A percentile compares a stretch with the other conserved stretches of the same genome.
These are phyloP conservation scores for Phytophthora cajani DNA, from an alignment of 352 stramenopile genomes.

Conservation along the genomic window DNA sequence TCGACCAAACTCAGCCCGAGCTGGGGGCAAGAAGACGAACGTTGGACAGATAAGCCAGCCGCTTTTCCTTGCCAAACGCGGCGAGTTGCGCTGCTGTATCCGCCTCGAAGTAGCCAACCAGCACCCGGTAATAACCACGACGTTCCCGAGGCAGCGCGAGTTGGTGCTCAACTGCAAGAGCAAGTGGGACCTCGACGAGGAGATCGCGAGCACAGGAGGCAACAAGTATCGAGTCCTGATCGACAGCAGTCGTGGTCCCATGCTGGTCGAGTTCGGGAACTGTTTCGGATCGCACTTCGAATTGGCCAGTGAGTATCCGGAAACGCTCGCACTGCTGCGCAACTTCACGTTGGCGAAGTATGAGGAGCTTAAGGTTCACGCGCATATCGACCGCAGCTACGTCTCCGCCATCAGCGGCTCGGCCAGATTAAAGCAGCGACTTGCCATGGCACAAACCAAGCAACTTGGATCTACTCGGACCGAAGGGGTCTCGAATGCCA, in stretches of 20 bases:
- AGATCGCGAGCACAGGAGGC: slow-evolving; percentile 69
- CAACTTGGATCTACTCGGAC: slow-evolving; percentile 20
- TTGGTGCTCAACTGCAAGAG: slow-evolving; percentile 78
- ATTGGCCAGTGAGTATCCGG: slow-evolving; percentile 61
- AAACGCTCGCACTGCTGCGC: slow-evolving; percentile 50
- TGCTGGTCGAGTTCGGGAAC: slow-evolving; percentile 88
- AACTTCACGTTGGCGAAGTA: slow-evolving; percentile 73
- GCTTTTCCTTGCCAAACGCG: slow-evolving; percentile 58
- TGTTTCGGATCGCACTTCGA: slow-evolving; percentile 74
- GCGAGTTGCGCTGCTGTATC: slow-evolving; percentile 70
- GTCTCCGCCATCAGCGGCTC: slow-evolving; percentile 72
- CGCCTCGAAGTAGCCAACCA: slow-evolving; percentile 64
- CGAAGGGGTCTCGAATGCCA: slow-evolving; percentile 8
- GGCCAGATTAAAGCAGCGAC: slow-evolving; percentile 51
- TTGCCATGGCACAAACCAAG: slow-evolving; percentile 60
- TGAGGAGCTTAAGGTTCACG: slow-evolving; percentile 66
- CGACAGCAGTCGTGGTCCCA: slow-evolving; percentile 74
- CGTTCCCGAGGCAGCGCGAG: slow-evolving; percentile 49
- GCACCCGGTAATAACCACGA: slow-evolving; percentile 35
- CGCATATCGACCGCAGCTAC: slow-evolving; percentile 79
- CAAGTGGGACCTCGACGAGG: slow-evolving; percentile 82
- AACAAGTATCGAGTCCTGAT: slow-evolving; percentile 86
- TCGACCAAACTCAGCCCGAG: slow-evolving; percentile 67
- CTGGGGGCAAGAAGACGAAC: slow-evolving; percentile 53
- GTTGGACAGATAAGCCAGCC: slow-evolving; percentile 43